phyloP scores from a whole-genome alignment of 768 basidiomycete species.

The Podaxis pistillaris region DNA sequence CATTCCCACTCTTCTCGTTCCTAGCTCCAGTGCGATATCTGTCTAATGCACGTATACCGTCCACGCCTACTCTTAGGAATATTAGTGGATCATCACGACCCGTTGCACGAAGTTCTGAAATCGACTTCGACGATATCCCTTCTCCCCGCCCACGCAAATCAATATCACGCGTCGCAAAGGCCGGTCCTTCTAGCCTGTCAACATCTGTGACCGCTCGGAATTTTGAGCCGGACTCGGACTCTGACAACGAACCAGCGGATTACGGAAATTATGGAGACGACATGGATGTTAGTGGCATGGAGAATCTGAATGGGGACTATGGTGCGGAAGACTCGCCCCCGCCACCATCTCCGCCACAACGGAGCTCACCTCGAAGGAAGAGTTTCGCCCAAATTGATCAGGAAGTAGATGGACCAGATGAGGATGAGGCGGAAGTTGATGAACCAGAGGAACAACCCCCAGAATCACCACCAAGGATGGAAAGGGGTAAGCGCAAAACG shows the following conservation, averaged over 20 bases:
- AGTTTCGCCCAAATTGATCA: slow-evolving; percentile 51
- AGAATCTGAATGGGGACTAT: slow-evolving; percentile 27
- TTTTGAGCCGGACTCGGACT: slow-evolving; percentile 28
- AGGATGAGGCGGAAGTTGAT: slow-evolving; percentile 23
- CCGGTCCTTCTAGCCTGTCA: slow-evolving; percentile 41
- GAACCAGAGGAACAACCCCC: slow-evolving; percentile 29
- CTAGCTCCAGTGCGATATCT: slow-evolving; percentile 45
- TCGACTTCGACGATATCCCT: slow-evolving; percentile 62
- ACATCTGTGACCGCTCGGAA: slow-evolving; percentile 31
- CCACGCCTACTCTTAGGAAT: slow-evolving; percentile 38
- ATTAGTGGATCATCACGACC: slow-evolving; percentile 42
- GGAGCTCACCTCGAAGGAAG: slow-evolving; percentile 29
- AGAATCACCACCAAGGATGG: slow-evolving; percentile 25
- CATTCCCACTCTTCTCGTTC: neutral
- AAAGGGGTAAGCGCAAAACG: slow-evolving; percentile 43
- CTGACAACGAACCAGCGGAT: slow-evolving; percentile 28
- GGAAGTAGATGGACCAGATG: slow-evolving; percentile 46
- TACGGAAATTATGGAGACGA: slow-evolving; percentile 25
- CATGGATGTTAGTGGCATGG: slow-evolving; percentile 22
- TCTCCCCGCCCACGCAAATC: slow-evolving; percentile 45
- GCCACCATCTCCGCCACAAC: slow-evolving; percentile 1
- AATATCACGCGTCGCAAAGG: slow-evolving; percentile 33
- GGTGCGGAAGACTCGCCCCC: slow-evolving; percentile 20
- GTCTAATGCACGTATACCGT: slow-evolving; percentile 36
- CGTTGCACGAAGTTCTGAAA: slow-evolving; percentile 48